phyloP scores from a whole-genome alignment of 768 basidiomycete species.

The Mycena pura region DNA sequence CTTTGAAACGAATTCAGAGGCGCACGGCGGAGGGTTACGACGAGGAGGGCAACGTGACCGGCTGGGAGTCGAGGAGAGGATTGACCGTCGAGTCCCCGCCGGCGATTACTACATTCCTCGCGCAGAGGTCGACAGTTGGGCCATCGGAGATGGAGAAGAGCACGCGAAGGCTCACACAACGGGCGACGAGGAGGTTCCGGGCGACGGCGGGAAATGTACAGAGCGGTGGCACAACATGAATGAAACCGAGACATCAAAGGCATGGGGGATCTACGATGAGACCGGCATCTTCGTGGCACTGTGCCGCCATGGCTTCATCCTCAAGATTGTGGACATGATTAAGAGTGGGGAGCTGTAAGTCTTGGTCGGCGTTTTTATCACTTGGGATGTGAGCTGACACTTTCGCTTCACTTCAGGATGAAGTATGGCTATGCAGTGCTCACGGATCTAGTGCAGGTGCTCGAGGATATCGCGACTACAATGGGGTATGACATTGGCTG shows the following conservation, averaged over 20 bases:
- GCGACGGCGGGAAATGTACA: conserved; percentile 9
- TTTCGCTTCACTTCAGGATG: neutral
- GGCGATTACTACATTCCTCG: conserved; percentile 12
- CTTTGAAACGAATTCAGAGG: conserved; percentile 22
- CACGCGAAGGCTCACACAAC: neutral
- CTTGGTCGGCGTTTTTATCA: neutral
- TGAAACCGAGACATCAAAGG: conserved; percentile 4
- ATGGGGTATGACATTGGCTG: conserved; percentile 19
- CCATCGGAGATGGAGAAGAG: neutral
- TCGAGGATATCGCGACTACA: neutral
- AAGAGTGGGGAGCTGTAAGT: conserved; percentile 43
- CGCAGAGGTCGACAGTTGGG: conserved; percentile 17
- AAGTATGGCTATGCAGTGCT: neutral
- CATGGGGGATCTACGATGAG: conserved; percentile 26
- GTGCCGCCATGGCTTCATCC: too few relatives aligned
- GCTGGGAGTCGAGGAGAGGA: conserved; percentile 4
- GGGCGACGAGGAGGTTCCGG: neutral
- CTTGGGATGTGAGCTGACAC: too few relatives aligned
- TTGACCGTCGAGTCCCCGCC: neutral
- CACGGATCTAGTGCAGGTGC: neutral
- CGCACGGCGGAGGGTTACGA: too few relatives aligned
- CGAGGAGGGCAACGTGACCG: conserved; percentile 8
- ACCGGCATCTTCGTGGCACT: conserved; percentile 20
- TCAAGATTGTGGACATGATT: conserved; percentile 39
- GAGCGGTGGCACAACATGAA: conserved; percentile 23